Percentiles rank a stretch among this genome's conserved stretches.
Conservation (phyloP, 495 filamentous ascomycete species). For the Penicillium diatomitis region DNA sequence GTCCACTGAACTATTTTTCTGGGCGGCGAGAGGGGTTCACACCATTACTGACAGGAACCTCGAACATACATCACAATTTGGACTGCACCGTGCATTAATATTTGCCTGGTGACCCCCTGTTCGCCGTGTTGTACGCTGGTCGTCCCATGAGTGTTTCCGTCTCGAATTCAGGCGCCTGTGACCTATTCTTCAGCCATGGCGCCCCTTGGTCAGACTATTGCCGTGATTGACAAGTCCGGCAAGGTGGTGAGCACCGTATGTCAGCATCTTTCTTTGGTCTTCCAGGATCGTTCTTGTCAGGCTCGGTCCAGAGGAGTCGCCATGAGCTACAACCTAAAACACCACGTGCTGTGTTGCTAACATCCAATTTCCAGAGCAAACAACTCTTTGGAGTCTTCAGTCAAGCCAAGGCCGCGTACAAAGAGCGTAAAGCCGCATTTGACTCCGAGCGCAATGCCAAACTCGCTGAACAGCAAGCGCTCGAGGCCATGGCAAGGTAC, state of each 20-base stretch:
- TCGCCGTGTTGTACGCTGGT: neutral
- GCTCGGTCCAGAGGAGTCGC: too few relatives aligned
- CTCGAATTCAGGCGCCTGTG: conserved; percentile 6
- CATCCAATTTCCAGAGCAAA: conserved; percentile 54
- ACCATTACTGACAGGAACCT: too few relatives aligned
- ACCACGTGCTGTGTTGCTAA: conserved; percentile 15
- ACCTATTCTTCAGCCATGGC: conserved; percentile 24
- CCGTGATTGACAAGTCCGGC: conserved; percentile 84
- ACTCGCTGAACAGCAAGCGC: conserved; percentile 42
- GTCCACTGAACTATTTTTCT: too few relatives aligned
- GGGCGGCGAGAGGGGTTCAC: too few relatives aligned
- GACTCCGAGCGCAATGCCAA: conserved; percentile 55
- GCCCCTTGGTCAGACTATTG: conserved; percentile 62
- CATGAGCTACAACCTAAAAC: neutral
- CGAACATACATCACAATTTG: too few relatives aligned
- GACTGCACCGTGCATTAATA: too few relatives aligned
- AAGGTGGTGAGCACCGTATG: conserved; percentile 82
- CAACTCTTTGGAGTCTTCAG: conserved; percentile 79
- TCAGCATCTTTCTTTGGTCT: conserved; percentile 18
- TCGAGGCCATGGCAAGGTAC: conserved; percentile 37
- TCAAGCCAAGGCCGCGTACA: conserved; percentile 78
- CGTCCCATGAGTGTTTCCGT: conserved; percentile 11
- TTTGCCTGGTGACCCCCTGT: too few relatives aligned
- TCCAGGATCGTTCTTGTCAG: too few relatives aligned
- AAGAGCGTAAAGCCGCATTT: conserved; percentile 70